A percentile compares a stretch with the other conserved stretches of the same genome.
Evolutionary conservation across 768 basidiomycete species (phyloP).

Genomic region (Coprinopsis sp.): DNA sequence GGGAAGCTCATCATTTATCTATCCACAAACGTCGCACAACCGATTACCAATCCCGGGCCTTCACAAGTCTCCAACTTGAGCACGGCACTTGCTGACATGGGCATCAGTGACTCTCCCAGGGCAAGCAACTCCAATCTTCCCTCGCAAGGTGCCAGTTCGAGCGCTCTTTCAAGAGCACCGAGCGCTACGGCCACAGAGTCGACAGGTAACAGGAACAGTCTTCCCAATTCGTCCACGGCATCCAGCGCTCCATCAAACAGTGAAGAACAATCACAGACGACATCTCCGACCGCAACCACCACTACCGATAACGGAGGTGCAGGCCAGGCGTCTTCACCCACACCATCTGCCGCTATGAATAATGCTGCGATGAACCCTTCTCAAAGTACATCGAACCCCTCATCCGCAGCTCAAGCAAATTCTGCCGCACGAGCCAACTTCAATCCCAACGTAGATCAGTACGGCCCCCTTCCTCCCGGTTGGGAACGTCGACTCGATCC

Average conservation of each 20-base stretch:
- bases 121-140: slow-evolving; percentile 54
- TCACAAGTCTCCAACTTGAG: slow-evolving; percentile 60
- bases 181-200: slow-evolving; percentile 62
- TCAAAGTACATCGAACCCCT: slow-evolving; percentile 5
- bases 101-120: slow-evolving; percentile 53
- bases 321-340: slow-evolving; percentile 20
- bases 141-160: slow-evolving; percentile 34
- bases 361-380: slow-evolving; percentile 3
- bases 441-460: slow-evolving; percentile 93
- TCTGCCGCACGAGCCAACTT: slow-evolving; percentile 67
- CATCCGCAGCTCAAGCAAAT: slow-evolving; percentile 14
- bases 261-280: slow-evolving; percentile 20
- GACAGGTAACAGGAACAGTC: slow-evolving; percentile 37
- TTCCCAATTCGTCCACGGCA: slow-evolving; percentile 22
- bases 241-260: slow-evolving; percentile 16
- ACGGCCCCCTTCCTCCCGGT: slow-evolving; percentile 81
- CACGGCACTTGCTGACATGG: slow-evolving; percentile 56
- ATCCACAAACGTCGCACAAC: slow-evolving; percentile 83
- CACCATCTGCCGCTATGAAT: slow-evolving; percentile 14
- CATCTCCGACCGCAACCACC: slow-evolving; percentile 12
- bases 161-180: slow-evolving; percentile 52
- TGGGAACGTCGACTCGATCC: slow-evolving; percentile 99
- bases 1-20: slow-evolving; percentile 97
- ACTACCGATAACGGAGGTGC: slow-evolving; percentile 21
- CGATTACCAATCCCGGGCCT: slow-evolving; percentile 81